These are phyloP conservation scores for Pichia sp. DNA, from an alignment of 1,139 yeast species.

Conservation along the genomic window DNA sequence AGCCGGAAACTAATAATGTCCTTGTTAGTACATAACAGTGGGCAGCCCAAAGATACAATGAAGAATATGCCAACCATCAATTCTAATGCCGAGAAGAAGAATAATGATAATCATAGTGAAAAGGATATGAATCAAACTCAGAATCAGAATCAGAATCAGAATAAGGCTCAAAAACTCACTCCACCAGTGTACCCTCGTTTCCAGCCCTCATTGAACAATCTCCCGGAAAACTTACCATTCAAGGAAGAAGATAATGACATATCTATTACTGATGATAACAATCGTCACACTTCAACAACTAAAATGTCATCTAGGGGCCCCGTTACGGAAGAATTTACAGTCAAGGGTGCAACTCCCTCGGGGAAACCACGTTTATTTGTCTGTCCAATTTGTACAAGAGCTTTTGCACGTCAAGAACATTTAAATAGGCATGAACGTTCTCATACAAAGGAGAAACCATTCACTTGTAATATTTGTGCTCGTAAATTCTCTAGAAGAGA, in stretches of 20 bases:
- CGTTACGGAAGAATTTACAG: conserved; percentile 24
- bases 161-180: too few relatives aligned
- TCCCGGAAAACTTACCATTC: neutral
- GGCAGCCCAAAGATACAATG: too few relatives aligned
- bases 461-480: conserved; percentile 70
- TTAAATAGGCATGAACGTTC: conserved; percentile 89
- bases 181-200: too few relatives aligned
- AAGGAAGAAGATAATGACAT: neutral
- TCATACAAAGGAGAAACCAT: conserved; percentile 85
- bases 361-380: conserved; percentile 73
- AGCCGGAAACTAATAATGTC: too few relatives aligned
- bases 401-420: conserved; percentile 93
- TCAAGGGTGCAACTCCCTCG: conserved; percentile 53
- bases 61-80: neutral
- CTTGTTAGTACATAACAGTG: too few relatives aligned
- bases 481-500: conserved; percentile 69
- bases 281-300: conserved; percentile 6
- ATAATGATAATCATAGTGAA: neutral
- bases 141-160: too few relatives aligned
- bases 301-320: conserved; percentile 18
- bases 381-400: conserved; percentile 79
- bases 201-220: neutral
- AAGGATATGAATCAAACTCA: neutral
- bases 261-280: neutral
- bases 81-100: neutral